Percentiles rank a stretch among this genome's conserved stretches.
Evolutionary conservation across 1,284 basidiomycete species (phyloP).

Genomic region (Heterobasidion parviporum): DNA sequence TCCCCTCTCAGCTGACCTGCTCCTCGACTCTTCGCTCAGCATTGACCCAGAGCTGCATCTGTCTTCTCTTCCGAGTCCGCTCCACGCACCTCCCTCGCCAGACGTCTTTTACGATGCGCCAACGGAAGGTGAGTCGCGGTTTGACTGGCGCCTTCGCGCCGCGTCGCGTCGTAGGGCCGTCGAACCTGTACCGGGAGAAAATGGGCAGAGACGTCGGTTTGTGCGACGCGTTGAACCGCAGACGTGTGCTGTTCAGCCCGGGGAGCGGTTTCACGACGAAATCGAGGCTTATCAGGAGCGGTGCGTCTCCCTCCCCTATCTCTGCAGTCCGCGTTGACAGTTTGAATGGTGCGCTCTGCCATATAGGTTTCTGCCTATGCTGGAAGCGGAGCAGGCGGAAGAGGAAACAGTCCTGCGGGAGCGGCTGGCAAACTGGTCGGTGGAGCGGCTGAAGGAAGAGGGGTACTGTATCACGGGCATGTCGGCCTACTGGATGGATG

Average conservation of each 20-base stretch:
- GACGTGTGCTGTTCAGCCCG: slow-evolving; percentile 21
- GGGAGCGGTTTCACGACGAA: slow-evolving; percentile 33
- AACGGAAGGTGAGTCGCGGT: slow-evolving; percentile 15
- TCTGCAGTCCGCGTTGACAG: background rate
- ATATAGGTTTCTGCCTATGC: slow-evolving; percentile 53
- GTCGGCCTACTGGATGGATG: slow-evolving; percentile 55
- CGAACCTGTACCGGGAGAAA: background rate
- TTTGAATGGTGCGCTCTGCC: background rate
- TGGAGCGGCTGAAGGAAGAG: slow-evolving; percentile 49
- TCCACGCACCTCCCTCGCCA: background rate
- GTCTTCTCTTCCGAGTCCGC: background rate
- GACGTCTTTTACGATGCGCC: background rate
- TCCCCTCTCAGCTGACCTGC: background rate
- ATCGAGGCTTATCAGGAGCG: slow-evolving; percentile 34
- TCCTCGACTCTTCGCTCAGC: slow-evolving; percentile 2
- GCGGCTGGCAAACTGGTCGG: slow-evolving; percentile 58
- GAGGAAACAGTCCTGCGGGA: slow-evolving; percentile 49
- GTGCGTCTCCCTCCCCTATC: slow-evolving; percentile 21
- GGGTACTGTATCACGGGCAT: slow-evolving; percentile 65
- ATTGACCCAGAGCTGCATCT: background rate
- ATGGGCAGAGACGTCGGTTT: slow-evolving; percentile 11
- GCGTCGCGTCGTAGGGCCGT: slow-evolving; percentile 17
- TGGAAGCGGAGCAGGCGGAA: slow-evolving; percentile 58
- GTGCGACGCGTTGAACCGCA: slow-evolving; percentile 28
- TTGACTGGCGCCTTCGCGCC: slow-evolving; percentile 31